A percentile compares a stretch with the other conserved stretches of the same genome.
phyloP scores from a whole-genome alignment of 164 flowering plant species.

The Tinospora cordifolia region DNA sequence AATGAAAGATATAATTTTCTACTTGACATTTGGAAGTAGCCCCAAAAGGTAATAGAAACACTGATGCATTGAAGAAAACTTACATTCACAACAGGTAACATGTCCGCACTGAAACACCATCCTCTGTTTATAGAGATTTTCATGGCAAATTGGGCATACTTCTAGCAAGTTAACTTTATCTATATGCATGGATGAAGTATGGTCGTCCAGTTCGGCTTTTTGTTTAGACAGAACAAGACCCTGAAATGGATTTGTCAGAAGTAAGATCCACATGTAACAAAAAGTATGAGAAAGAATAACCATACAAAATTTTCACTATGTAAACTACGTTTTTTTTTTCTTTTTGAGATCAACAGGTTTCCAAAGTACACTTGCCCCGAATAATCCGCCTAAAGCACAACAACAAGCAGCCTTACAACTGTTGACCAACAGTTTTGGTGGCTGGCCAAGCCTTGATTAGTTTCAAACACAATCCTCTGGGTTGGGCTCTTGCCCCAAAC shows the following conservation, averaged over 20 bases:
- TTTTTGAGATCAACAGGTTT: too few relatives aligned
- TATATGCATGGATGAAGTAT: constrained; percentile 30
- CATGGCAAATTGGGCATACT: constrained; percentile 90
- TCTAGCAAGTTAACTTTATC: constrained; percentile 30
- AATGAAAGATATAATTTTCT: not conserved
- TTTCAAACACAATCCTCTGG: too few relatives aligned
- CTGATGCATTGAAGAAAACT: constrained; percentile 21
- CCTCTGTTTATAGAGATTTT: constrained; percentile 56
- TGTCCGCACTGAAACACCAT: constrained; percentile 98
- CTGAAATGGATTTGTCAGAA: constrained; percentile 30
- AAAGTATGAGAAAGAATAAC: not conserved
- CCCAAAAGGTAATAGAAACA: constrained; percentile 3
- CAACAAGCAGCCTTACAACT: too few relatives aligned
- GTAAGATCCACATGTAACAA: constrained; percentile 5
- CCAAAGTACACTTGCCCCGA: too few relatives aligned
- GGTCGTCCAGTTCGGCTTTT: constrained; percentile 21
- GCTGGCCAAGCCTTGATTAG: too few relatives aligned
- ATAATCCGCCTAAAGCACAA: too few relatives aligned
- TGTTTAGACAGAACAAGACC: constrained; percentile 67
- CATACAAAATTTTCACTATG: too few relatives aligned
- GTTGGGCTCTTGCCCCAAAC: too few relatives aligned
- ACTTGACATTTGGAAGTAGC: not conserved
- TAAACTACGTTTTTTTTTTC: too few relatives aligned
- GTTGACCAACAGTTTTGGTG: too few relatives aligned
- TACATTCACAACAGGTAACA: constrained; percentile 87